Percentiles rank a stretch among this genome's conserved stretches.
These are phyloP conservation scores for Phialemoniopsis sp. DNA, from an alignment of 2,329 filamentous ascomycete species.

Conservation along the genomic window DNA sequence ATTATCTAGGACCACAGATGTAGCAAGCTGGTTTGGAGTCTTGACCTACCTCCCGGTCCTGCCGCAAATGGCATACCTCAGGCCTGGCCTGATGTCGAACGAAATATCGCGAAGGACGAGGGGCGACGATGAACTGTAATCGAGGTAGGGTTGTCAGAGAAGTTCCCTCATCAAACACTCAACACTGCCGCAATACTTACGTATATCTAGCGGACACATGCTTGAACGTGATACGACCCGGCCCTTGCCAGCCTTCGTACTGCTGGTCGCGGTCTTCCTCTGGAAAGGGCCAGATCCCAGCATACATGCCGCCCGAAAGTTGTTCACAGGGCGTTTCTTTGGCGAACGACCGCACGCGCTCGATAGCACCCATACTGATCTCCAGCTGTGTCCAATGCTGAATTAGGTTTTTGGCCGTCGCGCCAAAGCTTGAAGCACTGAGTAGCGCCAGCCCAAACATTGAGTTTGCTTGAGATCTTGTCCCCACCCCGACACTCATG, in stretches of 20 bases:
- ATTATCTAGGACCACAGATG: not conserved
- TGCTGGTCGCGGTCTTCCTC: not conserved
- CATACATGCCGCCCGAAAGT: constrained; percentile 13
- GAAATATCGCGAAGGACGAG: constrained; percentile 17
- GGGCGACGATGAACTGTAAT: too few relatives aligned
- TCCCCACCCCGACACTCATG: too few relatives aligned
- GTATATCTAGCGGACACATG: constrained; percentile 22
- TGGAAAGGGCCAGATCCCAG: too few relatives aligned
- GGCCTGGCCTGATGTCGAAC: constrained; percentile 29
- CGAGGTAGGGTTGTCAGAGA: too few relatives aligned
- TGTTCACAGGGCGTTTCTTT: constrained; percentile 17
- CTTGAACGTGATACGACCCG: constrained; percentile 18
- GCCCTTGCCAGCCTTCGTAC: too few relatives aligned
- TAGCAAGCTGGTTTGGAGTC: not conserved
- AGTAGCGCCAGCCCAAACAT: too few relatives aligned
- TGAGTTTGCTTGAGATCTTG: too few relatives aligned
- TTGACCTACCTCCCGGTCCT: constrained; percentile 40
- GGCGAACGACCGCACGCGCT: constrained; percentile 16
- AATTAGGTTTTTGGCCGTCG: constrained; percentile 23
- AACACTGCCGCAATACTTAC: constrained; percentile 8
- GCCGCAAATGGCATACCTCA: constrained; percentile 47
- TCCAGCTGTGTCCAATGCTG: constrained; percentile 27
- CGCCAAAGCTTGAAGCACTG: too few relatives aligned
- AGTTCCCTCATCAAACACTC: not conserved
- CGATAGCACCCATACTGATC: constrained; percentile 26